Evolutionary conservation across 163 green algal genomes (phyloP).

Genomic region (Scenedesmus sp.): DNA sequence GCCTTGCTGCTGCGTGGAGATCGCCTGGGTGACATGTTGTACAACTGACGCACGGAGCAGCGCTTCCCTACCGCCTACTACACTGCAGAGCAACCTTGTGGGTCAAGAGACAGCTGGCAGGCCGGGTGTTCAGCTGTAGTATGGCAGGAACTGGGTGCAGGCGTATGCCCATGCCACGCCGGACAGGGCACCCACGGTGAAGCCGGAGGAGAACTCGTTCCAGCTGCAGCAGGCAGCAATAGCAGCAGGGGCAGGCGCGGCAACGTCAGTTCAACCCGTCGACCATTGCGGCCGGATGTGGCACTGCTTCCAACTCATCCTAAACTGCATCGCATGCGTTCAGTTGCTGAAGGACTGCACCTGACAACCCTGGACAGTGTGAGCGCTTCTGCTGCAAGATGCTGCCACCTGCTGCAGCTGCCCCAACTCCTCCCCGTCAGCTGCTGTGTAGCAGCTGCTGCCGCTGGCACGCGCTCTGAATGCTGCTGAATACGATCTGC

Average conservation of each 20-base stretch:
- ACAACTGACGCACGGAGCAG: background rate
- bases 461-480: background rate
- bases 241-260: background rate
- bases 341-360: too few species aligned
- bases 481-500: too few species aligned
- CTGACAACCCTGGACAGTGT: too few species aligned
- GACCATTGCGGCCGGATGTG: too few species aligned
- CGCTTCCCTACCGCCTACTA: background rate
- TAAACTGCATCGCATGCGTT: background rate
- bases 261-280: background rate
- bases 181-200: conserved; percentile 91
- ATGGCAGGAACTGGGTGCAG: conserved; percentile 87
- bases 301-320: too few species aligned
- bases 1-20: background rate
- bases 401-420: too few species aligned
- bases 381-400: background rate
- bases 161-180: conserved; percentile 95
- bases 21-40: background rate
- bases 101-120: background rate
- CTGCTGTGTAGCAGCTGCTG: background rate
- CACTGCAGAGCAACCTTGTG: background rate
- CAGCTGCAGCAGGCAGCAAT: conserved; percentile 73
- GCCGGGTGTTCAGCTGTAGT: conserved; percentile 82
- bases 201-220: conserved; percentile 95
- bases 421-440: background rate